A percentile compares a stretch with the other conserved stretches of the same genome.
Evolutionary conservation across 768 basidiomycete species (phyloP).

Genomic region (Tulasnella calospora): DNA sequence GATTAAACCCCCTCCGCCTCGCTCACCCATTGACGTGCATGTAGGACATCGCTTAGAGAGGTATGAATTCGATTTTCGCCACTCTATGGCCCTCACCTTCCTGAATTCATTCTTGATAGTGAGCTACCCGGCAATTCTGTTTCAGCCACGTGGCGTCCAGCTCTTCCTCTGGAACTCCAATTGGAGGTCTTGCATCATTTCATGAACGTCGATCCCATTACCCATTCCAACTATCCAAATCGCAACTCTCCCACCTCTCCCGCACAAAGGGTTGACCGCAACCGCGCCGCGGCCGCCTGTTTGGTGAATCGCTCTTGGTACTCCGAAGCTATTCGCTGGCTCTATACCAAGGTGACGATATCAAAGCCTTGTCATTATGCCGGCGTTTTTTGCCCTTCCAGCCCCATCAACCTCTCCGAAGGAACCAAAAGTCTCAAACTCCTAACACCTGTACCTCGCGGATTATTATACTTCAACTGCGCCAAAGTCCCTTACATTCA

Average conservation of each 20-base stretch:
- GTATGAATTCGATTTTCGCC: background rate
- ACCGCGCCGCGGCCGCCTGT: conserved; percentile 9
- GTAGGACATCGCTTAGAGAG: background rate
- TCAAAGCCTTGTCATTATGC: conserved; percentile 8
- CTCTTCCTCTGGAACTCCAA: conserved; percentile 25
- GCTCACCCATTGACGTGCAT: background rate
- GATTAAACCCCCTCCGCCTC: background rate
- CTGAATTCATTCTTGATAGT: background rate
- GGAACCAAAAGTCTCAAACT: conserved; percentile 6
- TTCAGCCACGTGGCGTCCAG: conserved; percentile 23
- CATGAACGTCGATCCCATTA: background rate
- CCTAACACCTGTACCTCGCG: background rate
- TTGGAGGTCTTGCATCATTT: conserved; percentile 3
- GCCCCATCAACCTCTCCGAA: conserved; percentile 2
- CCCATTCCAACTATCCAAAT: background rate
- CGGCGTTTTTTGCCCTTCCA: conserved; percentile 1
- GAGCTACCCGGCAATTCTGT: background rate
- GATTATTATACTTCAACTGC: conserved; percentile 3
- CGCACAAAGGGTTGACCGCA: background rate
- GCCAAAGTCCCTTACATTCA: conserved; percentile 18
- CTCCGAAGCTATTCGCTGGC: conserved; percentile 12
- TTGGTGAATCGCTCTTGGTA: conserved; percentile 20
- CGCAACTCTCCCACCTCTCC: background rate
- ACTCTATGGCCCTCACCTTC: background rate
- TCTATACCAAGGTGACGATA: background rate